A percentile compares a stretch with the other conserved stretches of the same genome.
Evolutionary conservation across 305 asterid genomes (phyloP).

Genomic region (Rubia balearica): DNA sequence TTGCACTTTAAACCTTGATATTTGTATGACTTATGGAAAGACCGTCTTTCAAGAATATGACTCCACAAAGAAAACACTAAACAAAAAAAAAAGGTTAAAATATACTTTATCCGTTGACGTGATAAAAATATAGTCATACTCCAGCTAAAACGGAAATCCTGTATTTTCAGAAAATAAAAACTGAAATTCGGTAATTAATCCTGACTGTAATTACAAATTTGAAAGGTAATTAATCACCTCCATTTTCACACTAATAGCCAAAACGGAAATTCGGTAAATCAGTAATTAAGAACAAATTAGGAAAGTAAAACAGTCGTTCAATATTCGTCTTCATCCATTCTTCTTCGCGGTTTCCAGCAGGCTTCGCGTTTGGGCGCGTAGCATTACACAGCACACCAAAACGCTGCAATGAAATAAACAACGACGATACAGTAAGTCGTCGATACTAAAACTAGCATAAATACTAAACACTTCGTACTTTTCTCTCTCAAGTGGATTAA

Average conservation of each 20-base stretch:
- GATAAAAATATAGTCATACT: no score
- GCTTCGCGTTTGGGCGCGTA: not conserved
- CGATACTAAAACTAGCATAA: not conserved
- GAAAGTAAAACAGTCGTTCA: not conserved
- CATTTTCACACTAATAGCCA: not conserved
- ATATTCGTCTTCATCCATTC: conserved; percentile 1
- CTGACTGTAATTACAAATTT: no score
- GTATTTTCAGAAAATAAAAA: no score
- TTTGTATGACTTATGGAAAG: no score
- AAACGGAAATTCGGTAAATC: not conserved
- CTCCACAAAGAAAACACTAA: no score
- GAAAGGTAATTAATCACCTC: not conserved
- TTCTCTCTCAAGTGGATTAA: not conserved
- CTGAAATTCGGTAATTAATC: no score
- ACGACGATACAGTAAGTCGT: not conserved
- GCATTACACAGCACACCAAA: not conserved
- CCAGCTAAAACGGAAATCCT: no score
- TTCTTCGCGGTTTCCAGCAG: not conserved
- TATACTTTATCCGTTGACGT: no score
- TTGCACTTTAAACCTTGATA: no score
- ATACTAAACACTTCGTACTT: not conserved
- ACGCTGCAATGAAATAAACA: not conserved
- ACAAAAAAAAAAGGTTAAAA: no score
- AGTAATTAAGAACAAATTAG: not conserved
- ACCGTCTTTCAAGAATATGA: no score